These are phyloP conservation scores for Onygenales sp. DNA, from an alignment of 2,329 filamentous ascomycete genomes.

Conservation along the genomic window DNA sequence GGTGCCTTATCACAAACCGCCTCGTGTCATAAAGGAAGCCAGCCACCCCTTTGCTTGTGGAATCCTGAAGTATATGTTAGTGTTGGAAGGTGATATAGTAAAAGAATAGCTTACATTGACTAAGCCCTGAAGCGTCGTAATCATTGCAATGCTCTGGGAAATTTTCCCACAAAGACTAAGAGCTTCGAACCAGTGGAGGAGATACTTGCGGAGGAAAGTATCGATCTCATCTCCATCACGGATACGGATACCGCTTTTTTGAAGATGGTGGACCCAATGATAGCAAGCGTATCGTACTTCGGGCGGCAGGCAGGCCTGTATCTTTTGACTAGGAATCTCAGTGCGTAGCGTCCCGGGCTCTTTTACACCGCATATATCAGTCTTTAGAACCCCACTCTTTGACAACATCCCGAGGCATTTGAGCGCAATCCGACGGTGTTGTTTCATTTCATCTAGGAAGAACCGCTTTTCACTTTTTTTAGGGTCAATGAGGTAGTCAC, in stretches of 20 bases:
- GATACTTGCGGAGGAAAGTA: conserved; percentile 4
- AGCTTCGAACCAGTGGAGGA: conserved; percentile 9
- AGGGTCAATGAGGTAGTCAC: conserved; percentile 20
- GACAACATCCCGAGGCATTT: conserved; percentile 10
- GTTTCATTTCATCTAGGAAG: conserved; percentile 12
- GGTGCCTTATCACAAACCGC: conserved; percentile 21
- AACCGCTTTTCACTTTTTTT: conserved; percentile 13
- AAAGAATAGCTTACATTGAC: not conserved
- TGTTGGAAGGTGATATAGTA: not conserved
- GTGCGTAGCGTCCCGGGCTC: conserved; percentile 7
- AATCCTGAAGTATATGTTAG: not conserved
- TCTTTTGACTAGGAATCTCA: not conserved
- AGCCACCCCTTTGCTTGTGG: not conserved
- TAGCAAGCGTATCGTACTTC: not conserved
- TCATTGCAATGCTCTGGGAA: conserved; percentile 8
- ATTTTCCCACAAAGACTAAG: conserved; percentile 17
- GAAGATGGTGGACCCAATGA: not conserved
- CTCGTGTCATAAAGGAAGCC: conserved; percentile 16
- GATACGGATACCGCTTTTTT: not conserved
- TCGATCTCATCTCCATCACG: not conserved
- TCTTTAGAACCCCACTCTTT: conserved; percentile 7
- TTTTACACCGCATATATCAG: conserved; percentile 13
- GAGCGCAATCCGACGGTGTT: conserved; percentile 8
- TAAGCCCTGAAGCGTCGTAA: not conserved
- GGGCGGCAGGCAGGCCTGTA: not conserved